A percentile compares a stretch with the other conserved stretches of the same genome.
Conservation (phyloP, 169 alveolate species). For the Ichthyophthirius multifiliis region DNA sequence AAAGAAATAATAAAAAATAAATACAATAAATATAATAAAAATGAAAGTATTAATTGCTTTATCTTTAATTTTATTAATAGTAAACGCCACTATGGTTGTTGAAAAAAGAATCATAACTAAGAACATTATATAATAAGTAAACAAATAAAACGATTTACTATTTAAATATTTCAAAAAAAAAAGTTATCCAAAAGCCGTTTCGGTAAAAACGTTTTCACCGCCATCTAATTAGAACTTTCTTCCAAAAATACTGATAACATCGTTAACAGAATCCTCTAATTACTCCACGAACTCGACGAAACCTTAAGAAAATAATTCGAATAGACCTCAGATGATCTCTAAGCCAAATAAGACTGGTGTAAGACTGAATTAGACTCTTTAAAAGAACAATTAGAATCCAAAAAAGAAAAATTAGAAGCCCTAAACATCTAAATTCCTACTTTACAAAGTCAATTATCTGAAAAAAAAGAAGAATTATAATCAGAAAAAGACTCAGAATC, state of each 20-base stretch:
- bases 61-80: neutral
- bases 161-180: too few species aligned
- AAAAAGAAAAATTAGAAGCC: neutral
- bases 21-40: too few species aligned
- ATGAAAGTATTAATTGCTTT: conserved; percentile 10
- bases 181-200: neutral
- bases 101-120: neutral
- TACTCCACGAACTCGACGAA: neutral
- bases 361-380: neutral
- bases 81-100: conserved; percentile 1
- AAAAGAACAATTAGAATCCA: neutral
- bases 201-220: neutral
- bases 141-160: too few species aligned
- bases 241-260: neutral
- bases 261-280: neutral
- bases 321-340: neutral
- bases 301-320: neutral
- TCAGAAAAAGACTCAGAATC: neutral
- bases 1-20: too few species aligned
- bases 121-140: neutral
- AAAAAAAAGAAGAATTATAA: neutral
- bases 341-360: neutral
- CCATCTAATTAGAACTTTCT: neutral
- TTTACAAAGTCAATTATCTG: neutral
- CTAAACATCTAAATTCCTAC: neutral